Base-by-base conservation (phyloP, 208 protist genomes). In the Wallacemonas rigidus region DNA sequence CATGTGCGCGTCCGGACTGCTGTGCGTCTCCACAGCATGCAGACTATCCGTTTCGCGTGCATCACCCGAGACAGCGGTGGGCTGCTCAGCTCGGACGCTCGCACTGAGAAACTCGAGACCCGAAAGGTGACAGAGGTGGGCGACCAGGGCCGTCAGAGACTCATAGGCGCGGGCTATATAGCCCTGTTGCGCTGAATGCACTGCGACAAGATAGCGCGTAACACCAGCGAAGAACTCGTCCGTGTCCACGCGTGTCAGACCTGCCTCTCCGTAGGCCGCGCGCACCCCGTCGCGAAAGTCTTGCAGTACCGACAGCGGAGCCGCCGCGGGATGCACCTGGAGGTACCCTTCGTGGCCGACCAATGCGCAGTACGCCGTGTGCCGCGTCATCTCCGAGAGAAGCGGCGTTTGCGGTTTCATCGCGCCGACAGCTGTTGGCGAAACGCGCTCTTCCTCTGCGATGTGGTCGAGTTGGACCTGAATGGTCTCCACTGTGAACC, bases 131-230 rank as follows among this genome's bases (percentile, higher is more conserved):
- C 54, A 79, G 44, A 92, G 80, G 36, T 41, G 65, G 2, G 77
- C 69, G 26, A 61, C 68, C 15, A 93, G 26, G 3, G 56, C 73
- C 1, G 77, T 84, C 35, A 92, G 82, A n/a, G 80, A 54, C 15
- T 89, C 72, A 62, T 89, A 93, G 1, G 91, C 91, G 3, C 85
- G 81, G 9, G 83, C 70, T 4, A 87, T 78, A 72, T 77, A 92
- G 2, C 91, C 91, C 44, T 82, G 45, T 26, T 60, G 53, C 14
- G 77, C 63, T 15, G 90, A 75, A 45, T 70, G 79, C 56, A 82
- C 79, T 67, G 75, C 79, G 35, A 72, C 77, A 35, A 90, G 72
- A 64, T 89, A 92, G 12, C 74, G 80, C 12, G 83, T 77, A 6
- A 85, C 82, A 7, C 67, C 67, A 8, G 64, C 15, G 69, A 89